Percentiles rank a stretch among this genome's conserved stretches.
Evolutionary conservation across 495 filamentous ascomycete species (phyloP).

Genomic region (Xylaria bambusicola): DNA sequence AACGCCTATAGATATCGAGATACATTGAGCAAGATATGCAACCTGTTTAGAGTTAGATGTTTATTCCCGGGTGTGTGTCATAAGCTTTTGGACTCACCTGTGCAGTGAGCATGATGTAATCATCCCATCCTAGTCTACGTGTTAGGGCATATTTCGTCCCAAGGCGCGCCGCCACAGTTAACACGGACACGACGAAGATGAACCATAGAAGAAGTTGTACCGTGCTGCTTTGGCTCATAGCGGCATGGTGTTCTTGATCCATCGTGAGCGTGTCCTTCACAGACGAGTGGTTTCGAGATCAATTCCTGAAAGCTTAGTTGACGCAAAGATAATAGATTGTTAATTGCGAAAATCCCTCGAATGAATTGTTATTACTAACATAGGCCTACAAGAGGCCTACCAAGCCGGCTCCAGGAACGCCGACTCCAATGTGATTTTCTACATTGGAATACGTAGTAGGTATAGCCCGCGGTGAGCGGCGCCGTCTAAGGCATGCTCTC

Average conservation of each 20-base stretch:
- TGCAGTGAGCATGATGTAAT: not conserved
- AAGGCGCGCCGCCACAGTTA: conserved; percentile 23
- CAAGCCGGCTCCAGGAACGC: not conserved
- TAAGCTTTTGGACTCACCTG: not conserved
- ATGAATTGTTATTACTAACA: not conserved
- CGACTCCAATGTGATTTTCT: not conserved
- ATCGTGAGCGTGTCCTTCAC: not conserved
- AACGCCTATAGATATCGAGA: conserved; percentile 28
- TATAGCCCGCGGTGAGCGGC: not conserved
- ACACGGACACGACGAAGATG: conserved; percentile 18
- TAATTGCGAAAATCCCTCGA: not conserved
- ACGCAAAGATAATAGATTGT: no score
- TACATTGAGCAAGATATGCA: conserved; percentile 22
- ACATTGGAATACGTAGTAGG: not conserved
- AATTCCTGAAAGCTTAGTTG: no score
- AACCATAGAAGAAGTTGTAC: conserved; percentile 24
- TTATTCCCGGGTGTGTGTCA: not conserved
- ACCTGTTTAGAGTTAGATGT: not conserved
- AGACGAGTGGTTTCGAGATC: no score
- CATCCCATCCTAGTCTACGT: conserved; percentile 23
- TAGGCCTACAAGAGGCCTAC: not conserved
- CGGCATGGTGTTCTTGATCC: not conserved
- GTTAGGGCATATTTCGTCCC: conserved; percentile 24
- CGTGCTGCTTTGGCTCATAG: not conserved
- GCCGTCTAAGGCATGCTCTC: not conserved